These are phyloP conservation scores for Eucalyptus regnans DNA, from an alignment of 345 rosid genomes.

Conservation along the genomic window DNA sequence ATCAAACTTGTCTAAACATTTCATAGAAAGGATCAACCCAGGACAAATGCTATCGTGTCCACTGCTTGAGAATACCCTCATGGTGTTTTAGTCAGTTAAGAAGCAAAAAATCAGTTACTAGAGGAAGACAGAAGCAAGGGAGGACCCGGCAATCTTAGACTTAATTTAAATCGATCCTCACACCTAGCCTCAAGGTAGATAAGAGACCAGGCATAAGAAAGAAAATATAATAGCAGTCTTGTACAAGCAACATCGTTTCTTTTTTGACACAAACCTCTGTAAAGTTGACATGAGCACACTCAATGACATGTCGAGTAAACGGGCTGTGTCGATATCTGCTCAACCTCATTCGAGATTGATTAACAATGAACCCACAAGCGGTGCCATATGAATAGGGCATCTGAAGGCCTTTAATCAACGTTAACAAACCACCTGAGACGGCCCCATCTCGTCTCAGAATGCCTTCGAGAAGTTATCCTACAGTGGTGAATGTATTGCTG, in stretches of 20 bases:
- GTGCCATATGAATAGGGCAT: too few relatives aligned
- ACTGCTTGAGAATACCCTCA: too few relatives aligned
- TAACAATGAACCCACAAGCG: too few relatives aligned
- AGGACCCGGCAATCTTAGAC: background rate
- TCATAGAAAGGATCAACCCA: background rate
- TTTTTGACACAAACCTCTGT: background rate
- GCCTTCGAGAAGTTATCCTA: too few relatives aligned
- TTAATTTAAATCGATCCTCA: too few relatives aligned
- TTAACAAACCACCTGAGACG: too few relatives aligned
- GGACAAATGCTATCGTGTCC: too few relatives aligned
- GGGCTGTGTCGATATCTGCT: background rate
- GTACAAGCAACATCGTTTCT: background rate
- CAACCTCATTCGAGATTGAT: background rate
- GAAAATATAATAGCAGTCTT: background rate
- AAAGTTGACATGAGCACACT: background rate
- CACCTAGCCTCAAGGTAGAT: background rate
- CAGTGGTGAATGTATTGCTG: too few relatives aligned
- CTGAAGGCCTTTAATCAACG: too few relatives aligned
- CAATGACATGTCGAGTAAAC: background rate
- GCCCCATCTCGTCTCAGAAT: too few relatives aligned
- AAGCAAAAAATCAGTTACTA: too few relatives aligned
- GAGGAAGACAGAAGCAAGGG: background rate
- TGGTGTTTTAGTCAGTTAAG: too few relatives aligned
- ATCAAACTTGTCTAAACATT: background rate
- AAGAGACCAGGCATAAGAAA: background rate